phyloP scores from a whole-genome alignment of 805 yeast genomes.

The Candida loeiensis region DNA sequence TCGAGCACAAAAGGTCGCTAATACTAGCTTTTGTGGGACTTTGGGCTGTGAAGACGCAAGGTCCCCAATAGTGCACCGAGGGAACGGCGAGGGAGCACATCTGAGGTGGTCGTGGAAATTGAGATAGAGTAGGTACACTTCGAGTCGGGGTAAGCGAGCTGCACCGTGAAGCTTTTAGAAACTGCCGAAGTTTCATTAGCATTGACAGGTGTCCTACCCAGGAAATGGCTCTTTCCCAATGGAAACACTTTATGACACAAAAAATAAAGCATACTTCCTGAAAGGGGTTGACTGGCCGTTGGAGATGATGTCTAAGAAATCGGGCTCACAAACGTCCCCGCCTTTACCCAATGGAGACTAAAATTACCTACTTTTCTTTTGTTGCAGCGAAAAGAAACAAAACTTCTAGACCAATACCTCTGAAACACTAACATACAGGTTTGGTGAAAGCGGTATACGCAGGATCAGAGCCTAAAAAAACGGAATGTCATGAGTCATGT shows the following conservation, averaged over 20 bases:
- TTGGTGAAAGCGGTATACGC: background rate
- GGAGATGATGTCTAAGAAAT: constrained; percentile 1
- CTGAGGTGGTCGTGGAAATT: too few species aligned
- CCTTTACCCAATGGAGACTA: background rate
- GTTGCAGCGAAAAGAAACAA: constrained; percentile 7
- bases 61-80: background rate
- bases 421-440: background rate
- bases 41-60: background rate
- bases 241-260: background rate
- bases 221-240: background rate
- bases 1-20: background rate
- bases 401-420: constrained; percentile 1
- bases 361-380: background rate
- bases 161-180: background rate
- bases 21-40: background rate
- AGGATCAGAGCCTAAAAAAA: too few species aligned
- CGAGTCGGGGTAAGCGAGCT: too few species aligned
- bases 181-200: too few species aligned
- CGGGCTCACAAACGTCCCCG: background rate
- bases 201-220: too few species aligned
- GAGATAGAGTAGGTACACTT: too few species aligned
- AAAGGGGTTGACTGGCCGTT: constrained; percentile 4
- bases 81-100: background rate
- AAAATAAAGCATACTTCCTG: background rate
- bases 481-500: too few species aligned